Evolutionary conservation across 331 rosid genomes (phyloP).

Genomic region (Malus hybrid): DNA sequence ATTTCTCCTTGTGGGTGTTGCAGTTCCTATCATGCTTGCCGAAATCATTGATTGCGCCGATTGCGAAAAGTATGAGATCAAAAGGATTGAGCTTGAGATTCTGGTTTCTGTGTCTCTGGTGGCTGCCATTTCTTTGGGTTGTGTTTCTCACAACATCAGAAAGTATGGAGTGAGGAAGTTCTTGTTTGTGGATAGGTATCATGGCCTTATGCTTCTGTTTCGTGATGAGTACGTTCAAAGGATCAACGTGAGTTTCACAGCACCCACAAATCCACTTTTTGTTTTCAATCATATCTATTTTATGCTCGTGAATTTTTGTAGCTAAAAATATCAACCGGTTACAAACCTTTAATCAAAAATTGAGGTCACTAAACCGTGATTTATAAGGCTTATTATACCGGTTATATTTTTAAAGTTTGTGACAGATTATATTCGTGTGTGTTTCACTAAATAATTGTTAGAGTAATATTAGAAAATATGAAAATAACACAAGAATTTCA

Average conservation of each 20-base stretch:
- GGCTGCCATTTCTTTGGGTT: conserved; percentile 30
- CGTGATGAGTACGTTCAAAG: conserved; percentile 20
- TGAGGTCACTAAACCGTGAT: no score
- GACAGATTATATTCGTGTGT: no score
- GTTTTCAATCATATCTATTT: background rate
- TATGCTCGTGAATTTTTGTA: background rate
- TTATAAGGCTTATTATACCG: no score
- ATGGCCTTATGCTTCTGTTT: conserved; percentile 22
- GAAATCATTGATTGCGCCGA: background rate
- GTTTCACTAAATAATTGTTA: no score
- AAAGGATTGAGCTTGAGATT: conserved; percentile 25
- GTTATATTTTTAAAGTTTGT: no score
- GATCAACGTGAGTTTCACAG: conserved; percentile 14
- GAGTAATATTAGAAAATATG: no score
- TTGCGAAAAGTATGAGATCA: conserved; percentile 24
- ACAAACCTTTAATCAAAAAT: no score
- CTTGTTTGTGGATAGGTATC: conserved; percentile 29
- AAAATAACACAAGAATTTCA: no score
- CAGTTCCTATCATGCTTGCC: background rate
- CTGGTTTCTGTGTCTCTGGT: conserved; percentile 14
- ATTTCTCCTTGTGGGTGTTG: conserved; percentile 22
- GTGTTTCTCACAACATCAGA: conserved; percentile 28
- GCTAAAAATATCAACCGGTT: background rate
- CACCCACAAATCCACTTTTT: background rate
- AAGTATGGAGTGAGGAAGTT: conserved; percentile 31